Evolutionary conservation across 257 asterid species (phyloP), one percentile per base, ranked within the genome.

Genomic region (Capsicum pubescens): DNA sequence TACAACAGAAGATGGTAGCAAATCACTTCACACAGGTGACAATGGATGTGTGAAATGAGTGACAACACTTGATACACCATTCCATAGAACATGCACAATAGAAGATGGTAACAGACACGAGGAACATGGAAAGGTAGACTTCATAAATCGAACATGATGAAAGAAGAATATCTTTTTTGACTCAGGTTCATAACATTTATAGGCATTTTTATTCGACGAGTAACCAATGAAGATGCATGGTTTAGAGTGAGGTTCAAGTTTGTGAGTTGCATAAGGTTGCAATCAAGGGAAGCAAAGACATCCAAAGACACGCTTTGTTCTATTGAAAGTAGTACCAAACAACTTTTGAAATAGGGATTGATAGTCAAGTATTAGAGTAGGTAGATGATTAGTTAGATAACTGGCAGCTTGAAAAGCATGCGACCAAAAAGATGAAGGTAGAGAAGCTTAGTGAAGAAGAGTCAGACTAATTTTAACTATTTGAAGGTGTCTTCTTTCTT

Each of bases 231-330:
- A 39, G 42, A 39, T 4, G 42, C 42, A 39, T 39, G 42, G 42
- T 39, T 39, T 39, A 39, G 42, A 39, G 42, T 4, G 42, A 39
- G 42, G 5, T 39, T 39, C 42, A 39, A 39, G 42, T 55, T 87
- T 84, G 11, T 81, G 71, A 1, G 11, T 1, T 0, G 5, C 0
- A 13, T 84, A 87, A 0, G 84, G 89, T 1, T 46, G 59, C 4
- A 84, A 36, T 86, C 85, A 81, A 0, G 78, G 87, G 8, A n/a
- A 86, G 10, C 81, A 86, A 0, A 72, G 5, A 5, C 84, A 87
- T 0, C 87, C 70, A 63, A 84, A 81, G 3, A 44, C 39, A 0
- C 68, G 52, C 66, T 84, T 85, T 14, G 35, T 4, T 10, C 64
- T 63, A 7, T 84, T 87, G 0, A 68, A 85, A 3, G 69, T 1